Evolutionary conservation across 352 stramenopile species (phyloP).

Genomic region (Globisporangium nodosum): DNA sequence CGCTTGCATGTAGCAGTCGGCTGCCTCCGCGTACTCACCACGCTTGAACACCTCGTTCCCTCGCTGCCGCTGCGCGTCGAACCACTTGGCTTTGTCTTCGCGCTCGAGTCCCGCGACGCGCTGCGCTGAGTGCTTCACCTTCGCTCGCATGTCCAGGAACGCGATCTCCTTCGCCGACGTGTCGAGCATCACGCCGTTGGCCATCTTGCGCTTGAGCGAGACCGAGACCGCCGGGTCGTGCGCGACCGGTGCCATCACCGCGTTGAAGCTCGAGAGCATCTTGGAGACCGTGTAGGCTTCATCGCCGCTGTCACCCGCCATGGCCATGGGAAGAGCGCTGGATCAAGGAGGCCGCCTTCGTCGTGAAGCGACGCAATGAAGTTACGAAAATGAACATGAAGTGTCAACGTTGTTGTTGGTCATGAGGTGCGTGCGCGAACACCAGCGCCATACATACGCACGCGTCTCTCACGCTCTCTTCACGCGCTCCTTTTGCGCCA

Average conservation of each 20-base stretch:
- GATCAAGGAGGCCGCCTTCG: neutral
- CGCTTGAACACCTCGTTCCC: constrained; percentile 55
- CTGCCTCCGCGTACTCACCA: constrained; percentile 38
- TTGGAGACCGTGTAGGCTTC: constrained; percentile 80
- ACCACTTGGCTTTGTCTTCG: constrained; percentile 36
- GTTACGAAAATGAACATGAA: neutral
- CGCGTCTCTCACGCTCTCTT: constrained; percentile 5
- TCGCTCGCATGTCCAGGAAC: constrained; percentile 67
- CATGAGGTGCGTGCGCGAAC: neutral
- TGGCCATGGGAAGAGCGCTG: constrained; percentile 16
- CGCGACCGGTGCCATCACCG: constrained; percentile 64
- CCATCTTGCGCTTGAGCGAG: constrained; percentile 62
- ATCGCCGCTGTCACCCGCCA: neutral
- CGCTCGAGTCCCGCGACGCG: constrained; percentile 34
- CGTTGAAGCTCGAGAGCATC: constrained; percentile 80
- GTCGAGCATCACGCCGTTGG: constrained; percentile 80
- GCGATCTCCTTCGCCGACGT: constrained; percentile 70
- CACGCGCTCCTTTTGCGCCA: constrained; percentile 16
- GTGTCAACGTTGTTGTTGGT: too few species aligned
- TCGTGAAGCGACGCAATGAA: neutral
- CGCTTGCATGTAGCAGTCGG: constrained; percentile 64
- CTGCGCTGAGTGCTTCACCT: constrained; percentile 66
- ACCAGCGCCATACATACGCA: neutral
- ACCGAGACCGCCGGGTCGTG: constrained; percentile 37
- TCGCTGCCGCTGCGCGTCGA: constrained; percentile 27